Percentiles rank a stretch among this genome's conserved stretches.
These are phyloP conservation scores for Orobanche coerulescens DNA, from an alignment of 257 asterid species.

Conservation along the genomic window DNA sequence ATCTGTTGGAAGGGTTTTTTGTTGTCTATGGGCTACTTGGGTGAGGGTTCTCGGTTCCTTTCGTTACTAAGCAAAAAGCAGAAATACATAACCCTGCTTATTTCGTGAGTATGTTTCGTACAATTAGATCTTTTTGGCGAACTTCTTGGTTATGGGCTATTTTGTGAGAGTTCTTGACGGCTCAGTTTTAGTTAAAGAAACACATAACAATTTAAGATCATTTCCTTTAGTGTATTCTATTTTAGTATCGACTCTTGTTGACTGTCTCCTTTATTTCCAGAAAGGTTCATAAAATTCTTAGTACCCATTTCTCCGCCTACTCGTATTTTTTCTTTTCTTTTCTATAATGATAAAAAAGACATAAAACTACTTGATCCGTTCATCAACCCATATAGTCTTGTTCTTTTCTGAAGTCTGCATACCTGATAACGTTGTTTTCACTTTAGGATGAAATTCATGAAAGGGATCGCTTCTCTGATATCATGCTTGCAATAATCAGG, in stretches of 20 bases:
- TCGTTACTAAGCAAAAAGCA: background rate
- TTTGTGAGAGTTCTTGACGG: background rate
- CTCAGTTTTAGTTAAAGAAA: background rate
- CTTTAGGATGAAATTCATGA: slow-evolving; percentile 96
- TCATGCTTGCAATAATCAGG: slow-evolving; percentile 93
- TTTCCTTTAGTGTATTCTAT: background rate
- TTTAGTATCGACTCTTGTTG: slow-evolving; percentile 1
- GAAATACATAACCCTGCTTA: background rate
- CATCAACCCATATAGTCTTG: background rate
- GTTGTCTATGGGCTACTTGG: background rate
- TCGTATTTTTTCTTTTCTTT: background rate
- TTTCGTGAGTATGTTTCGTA: background rate
- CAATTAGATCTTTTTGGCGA: background rate
- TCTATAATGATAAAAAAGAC: background rate
- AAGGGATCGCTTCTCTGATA: slow-evolving; percentile 90
- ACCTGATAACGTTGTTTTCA: slow-evolving; percentile 24
- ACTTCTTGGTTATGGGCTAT: background rate
- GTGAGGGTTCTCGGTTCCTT: background rate
- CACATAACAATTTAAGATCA: background rate
- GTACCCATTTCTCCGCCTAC: background rate
- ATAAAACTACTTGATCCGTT: background rate
- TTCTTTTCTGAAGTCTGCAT: slow-evolving; percentile 11
- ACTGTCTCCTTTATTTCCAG: background rate
- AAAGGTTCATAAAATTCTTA: background rate
- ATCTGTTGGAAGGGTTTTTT: background rate